These are phyloP conservation scores for Silene vulgaris DNA, from an alignment of 179 eudicot species.

Conservation along the genomic window DNA sequence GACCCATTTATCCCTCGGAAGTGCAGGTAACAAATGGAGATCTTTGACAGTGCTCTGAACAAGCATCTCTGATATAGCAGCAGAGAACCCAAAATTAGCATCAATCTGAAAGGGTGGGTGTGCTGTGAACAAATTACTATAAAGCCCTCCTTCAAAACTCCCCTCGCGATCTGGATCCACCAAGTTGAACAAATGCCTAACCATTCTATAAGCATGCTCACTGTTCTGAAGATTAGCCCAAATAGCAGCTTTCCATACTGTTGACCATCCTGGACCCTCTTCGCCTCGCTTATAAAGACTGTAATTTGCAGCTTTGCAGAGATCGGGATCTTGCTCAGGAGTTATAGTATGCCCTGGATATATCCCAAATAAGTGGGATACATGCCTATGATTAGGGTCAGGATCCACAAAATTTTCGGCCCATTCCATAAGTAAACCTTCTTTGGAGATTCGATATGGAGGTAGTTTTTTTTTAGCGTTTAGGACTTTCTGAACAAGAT, in stretches of 20 bases:
- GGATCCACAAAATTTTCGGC: constrained; percentile 73
- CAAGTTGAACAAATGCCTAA: constrained; percentile 73
- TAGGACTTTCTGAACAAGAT: constrained; percentile 46
- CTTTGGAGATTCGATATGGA: constrained; percentile 55
- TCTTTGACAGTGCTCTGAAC: constrained; percentile 82
- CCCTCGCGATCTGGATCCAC: constrained; percentile 71
- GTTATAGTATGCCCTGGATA: constrained; percentile 89
- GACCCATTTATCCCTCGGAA: constrained; percentile 77
- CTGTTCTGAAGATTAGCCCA: constrained; percentile 72
- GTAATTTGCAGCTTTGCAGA: constrained; percentile 66
- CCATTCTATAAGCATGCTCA: constrained; percentile 71
- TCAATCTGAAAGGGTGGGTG: constrained; percentile 98
- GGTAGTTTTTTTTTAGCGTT: constrained; percentile 58
- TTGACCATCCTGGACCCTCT: constrained; percentile 97
- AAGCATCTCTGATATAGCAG: constrained; percentile 87
- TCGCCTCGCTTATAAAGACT: constrained; percentile 65
- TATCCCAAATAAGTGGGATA: constrained; percentile 77
- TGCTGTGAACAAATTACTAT: constrained; percentile 75
- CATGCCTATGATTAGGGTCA: constrained; percentile 73
- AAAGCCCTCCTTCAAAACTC: constrained; percentile 71
- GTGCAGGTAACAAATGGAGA: constrained; percentile 74
- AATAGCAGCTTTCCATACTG: constrained; percentile 75
- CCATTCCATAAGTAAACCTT: constrained; percentile 90
- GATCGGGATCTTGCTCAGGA: constrained; percentile 60
- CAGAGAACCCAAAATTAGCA: constrained; percentile 82